Conservation (phyloP, 148 eudicot species). For the Cornus florida region DNA sequence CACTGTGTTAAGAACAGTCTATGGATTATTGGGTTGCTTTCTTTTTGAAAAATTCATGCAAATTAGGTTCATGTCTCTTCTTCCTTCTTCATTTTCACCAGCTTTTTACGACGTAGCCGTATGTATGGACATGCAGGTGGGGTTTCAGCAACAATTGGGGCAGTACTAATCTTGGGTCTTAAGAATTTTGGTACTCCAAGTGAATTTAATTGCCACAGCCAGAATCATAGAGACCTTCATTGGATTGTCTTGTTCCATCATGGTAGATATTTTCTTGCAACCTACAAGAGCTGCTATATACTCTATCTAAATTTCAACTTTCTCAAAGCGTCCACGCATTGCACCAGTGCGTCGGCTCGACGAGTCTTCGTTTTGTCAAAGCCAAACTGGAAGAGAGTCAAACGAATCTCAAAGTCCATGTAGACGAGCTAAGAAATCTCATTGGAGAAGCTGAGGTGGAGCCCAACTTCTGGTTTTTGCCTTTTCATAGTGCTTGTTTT, state of each 20-base stretch:
- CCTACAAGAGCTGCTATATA: conserved; percentile 56
- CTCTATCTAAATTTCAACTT: conserved; percentile 60
- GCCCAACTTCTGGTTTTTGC: conserved; percentile 79
- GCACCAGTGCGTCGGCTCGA: conserved; percentile 25
- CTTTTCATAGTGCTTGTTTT: conserved; percentile 56
- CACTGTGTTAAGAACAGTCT: conserved; percentile 69
- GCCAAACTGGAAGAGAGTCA: conserved; percentile 18
- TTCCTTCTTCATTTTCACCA: conserved; percentile 74
- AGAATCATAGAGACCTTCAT: conserved; percentile 69
- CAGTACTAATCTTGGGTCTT: conserved; percentile 70
- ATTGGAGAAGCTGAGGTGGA: conserved; percentile 69
- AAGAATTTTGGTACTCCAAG: conserved; percentile 57
- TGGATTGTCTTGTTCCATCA: conserved; percentile 60
- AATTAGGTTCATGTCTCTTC: conserved; percentile 61
- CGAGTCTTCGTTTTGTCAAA: conserved; percentile 23
- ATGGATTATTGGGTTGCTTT: conserved; percentile 71
- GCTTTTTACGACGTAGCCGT: conserved; percentile 57
- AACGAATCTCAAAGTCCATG: conserved; percentile 31
- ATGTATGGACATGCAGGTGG: conserved; percentile 86
- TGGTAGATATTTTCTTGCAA: conserved; percentile 50
- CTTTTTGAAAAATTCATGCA: conserved; percentile 48
- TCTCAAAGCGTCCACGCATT: conserved; percentile 31
- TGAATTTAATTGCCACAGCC: conserved; percentile 62
- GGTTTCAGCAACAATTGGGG: conserved; percentile 75
- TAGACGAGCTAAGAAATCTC: conserved; percentile 44